Base-by-base conservation (phyloP, 345 rosid species). In the Mangifera indica region DNA sequence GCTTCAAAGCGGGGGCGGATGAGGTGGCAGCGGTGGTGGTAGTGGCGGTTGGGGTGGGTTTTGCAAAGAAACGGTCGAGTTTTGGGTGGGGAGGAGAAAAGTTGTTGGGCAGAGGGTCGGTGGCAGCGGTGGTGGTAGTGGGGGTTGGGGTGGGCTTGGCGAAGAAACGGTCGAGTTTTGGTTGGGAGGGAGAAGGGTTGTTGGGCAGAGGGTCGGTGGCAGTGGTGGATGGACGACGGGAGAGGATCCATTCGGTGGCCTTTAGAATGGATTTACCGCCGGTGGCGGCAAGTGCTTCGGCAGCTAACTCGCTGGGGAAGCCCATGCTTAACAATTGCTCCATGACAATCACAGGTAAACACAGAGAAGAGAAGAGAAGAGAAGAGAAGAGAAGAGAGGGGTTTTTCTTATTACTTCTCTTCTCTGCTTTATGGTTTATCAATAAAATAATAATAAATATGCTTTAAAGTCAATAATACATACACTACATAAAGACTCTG, bases 181-280 rank as follows among this genome's bases (percentile, higher is more conserved):
- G 89, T 73, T 87, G 88, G 54, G 52, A 42, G 2, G 81, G 60
- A 0, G 74, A 72, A 15, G 64, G 77, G 63, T 60, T 62, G 3
- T 59, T 12, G 3, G 24, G 57, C 5, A 17, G 12, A 46, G 51
- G 13, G 18, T 4, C 8, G 17, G 56, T 22, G 54, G 63, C 3
- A 1, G 87, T 42, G 42, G 40, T 49, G 45, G 78, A n/a, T 3
- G 87, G 17, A 24, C 70, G 77, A 51, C 18, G 88, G 44, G 84
- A 71, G 68, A 86, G 88, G 67, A 88, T 82, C 90, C 90, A 88
- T n/a, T 86, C 90, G 52, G 92, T 86, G 77, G 92, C 90, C 73
- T 81, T 72, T 63, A 80, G 71, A 48, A 82, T 81, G 66, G 90
- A 88, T 26, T 78, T 80, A 44, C 92, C 92, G 9, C 92, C 90